These are phyloP conservation scores for Schizosaccharomyces cryophilus DNA, from an alignment of 805 yeast genomes.

Conservation along the genomic window DNA sequence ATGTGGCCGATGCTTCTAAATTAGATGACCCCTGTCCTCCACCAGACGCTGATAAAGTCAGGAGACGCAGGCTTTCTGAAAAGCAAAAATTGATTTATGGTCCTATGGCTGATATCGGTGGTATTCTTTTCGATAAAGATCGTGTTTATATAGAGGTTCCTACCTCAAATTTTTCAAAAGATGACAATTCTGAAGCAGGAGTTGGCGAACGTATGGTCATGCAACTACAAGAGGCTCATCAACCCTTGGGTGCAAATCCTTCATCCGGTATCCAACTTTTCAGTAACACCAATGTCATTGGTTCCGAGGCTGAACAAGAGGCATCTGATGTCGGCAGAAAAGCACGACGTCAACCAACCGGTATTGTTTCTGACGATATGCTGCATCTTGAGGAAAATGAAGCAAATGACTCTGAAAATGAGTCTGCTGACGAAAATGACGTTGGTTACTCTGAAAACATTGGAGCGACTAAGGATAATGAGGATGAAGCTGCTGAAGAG, in stretches of 20 bases:
- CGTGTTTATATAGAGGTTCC: conserved; percentile 86
- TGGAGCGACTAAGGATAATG: conserved; percentile 6
- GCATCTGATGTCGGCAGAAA: conserved; percentile 13
- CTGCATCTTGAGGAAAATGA: conserved; percentile 12
- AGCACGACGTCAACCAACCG: conserved; percentile 8
- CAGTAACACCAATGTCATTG: conserved; percentile 18
- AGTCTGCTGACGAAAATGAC: conserved; percentile 13
- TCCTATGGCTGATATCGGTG: conserved; percentile 99
- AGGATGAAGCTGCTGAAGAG: conserved; percentile 20
- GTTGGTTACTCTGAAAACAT: conserved; percentile 2
- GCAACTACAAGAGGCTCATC: conserved; percentile 45
- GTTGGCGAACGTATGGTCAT: conserved; percentile 74
- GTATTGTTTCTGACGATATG: conserved; percentile 3
- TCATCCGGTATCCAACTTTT: conserved; percentile 59
- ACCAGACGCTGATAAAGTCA: conserved; percentile 40
- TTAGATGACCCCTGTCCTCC: conserved; percentile 98
- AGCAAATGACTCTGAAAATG: conserved; percentile 12
- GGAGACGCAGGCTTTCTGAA: conserved; percentile 81
- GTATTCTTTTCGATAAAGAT: conserved; percentile 87
- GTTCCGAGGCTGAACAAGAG: conserved; percentile 10
- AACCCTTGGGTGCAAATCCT: conserved; percentile 31
- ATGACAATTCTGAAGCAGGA: conserved; percentile 21
- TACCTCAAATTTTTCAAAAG: conserved; percentile 26
- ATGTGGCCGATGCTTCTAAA: conserved; percentile 54
- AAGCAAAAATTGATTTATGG: conserved; percentile 86